phyloP scores from a whole-genome alignment of 768 basidiomycete genomes.

The Auricularia sp. region DNA sequence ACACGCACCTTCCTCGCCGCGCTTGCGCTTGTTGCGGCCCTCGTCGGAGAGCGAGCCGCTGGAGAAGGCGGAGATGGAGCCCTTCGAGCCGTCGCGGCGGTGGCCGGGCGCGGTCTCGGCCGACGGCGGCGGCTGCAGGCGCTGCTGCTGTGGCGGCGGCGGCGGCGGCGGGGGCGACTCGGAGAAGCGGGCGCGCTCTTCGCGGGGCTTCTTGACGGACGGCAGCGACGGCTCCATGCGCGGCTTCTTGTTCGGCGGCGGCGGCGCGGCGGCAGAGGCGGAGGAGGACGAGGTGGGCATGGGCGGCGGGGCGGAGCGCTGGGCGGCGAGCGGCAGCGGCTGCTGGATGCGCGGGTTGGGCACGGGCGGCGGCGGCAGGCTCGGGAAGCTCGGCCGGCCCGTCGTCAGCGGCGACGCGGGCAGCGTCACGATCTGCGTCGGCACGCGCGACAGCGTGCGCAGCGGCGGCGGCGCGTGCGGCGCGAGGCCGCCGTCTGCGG shows the following conservation, averaged over 20 bases:
- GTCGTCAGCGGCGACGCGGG: constrained; percentile 15
- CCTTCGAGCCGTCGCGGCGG: not conserved
- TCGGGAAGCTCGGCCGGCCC: constrained; percentile 3
- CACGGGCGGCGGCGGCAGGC: not conserved
- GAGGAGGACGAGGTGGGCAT: not conserved
- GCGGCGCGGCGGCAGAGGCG: not conserved
- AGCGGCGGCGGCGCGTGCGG: constrained; percentile 33
- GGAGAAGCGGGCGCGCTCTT: not conserved
- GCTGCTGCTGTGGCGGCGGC: not conserved
- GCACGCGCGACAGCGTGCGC: constrained; percentile 18
- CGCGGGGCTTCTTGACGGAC: not conserved
- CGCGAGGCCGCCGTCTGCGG: constrained; percentile 35
- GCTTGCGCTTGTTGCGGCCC: not conserved
- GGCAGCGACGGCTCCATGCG: not conserved
- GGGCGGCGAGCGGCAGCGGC: not conserved
- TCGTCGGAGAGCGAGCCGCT: too few relatives aligned
- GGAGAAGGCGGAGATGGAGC: not conserved
- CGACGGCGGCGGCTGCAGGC: not conserved
- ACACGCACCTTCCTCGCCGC: not conserved
- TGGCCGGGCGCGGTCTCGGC: not conserved
- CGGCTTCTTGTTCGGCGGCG: too few relatives aligned
- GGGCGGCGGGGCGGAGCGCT: not conserved
- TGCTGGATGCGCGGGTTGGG: not conserved
- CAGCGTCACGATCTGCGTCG: constrained; percentile 17
- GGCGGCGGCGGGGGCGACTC: not conserved